Evolutionary conservation across 345 rosid species (phyloP), one percentile per base, ranked within the genome.

Genomic region (Citrus reticulata): DNA sequence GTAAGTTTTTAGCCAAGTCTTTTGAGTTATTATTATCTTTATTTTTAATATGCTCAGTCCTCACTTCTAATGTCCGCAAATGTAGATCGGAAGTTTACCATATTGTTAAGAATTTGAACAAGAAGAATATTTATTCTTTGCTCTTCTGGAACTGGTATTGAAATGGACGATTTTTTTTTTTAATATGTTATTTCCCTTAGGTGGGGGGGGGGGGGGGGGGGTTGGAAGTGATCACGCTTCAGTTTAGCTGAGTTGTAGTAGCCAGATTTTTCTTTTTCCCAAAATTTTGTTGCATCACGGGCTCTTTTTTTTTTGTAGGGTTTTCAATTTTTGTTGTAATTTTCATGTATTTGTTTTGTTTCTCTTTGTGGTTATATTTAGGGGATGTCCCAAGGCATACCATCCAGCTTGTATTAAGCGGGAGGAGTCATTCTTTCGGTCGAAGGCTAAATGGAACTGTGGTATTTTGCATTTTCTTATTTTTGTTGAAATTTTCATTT

Each of bases 371-470:
- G 30, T 55, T 35, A 40, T 27, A 20, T 24, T 75, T 73, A 96
- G 99, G 92, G 94, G 97, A 79, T 96, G 99, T 80, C 98, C 99
- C 27, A 96, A 96, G 90, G 99, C 99, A 7, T 96, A 96, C 75
- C 99, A 96, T 90, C 94, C 97, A 30, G 84, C 95, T 72, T 96
- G 99, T 84, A 92, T 96, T 60, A 96, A 93, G 83, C 85, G 99
- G 81, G 99, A 96, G 4, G 97, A 91, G 77, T 78, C 93, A 29
- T 96, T 96, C 81, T 96, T 96, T 83, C 86, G 81, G 69, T 93
- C 99, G 24, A 88, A 82, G 80, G 97, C 93, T 4, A 96, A 93
- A 81, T 96, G 99, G 98, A 91, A 91, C 68, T 96, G 99, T 60
- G 99, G 99, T 94, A 93, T 72, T 90, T 83, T 57, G 66, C n/a